Base-by-base conservation (phyloP, 768 basidiomycete species). In the Leccinum olivaceopallidum region DNA sequence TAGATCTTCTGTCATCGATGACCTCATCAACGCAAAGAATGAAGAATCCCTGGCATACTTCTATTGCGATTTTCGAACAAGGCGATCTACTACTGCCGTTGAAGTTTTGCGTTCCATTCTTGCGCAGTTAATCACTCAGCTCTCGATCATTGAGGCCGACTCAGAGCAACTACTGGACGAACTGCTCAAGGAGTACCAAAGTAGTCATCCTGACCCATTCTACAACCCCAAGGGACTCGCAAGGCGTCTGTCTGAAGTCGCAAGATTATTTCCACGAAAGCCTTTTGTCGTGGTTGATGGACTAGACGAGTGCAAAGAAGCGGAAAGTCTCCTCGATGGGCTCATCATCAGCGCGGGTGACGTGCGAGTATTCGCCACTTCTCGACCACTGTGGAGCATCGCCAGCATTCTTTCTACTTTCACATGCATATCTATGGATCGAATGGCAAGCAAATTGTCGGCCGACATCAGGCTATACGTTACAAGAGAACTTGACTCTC, bases 41-140 rank as follows among this genome's bases (percentile, higher is more conserved):
- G 26, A 42, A 9, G 30, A 57, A 22, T 0, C 50, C 10, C 16
- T 67, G n/a, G 57, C 37, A 1, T 67, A 58, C 22, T 70, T 71
- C 49, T 71, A 69, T 54, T 71, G 70, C 10, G 65, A 71, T 53
- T 71, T 71, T 42, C 57, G 56, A 6, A 55, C 20, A 1, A 20
- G 9, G 5, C 39, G 49, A 3, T 65, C 63, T 2, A 68, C 58
- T 1, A 57, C 50, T 10, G 58, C 61, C 5, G 47, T 65, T 0
- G 64, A 61, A 26, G 60, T 70, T 9, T 57, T 67, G 52, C 61
- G 64, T 7, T 69, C 68, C 2, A 28, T 71, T 22, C 59, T 69
- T 12, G n/a, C 57, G 0, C 70, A 71, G 61, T 10, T 70, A 1
- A 16, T 26, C 1, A 9, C 7, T 2, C 51, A 30, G 0, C 22